phyloP scores from a whole-genome alignment of 192 early-diverging fungal genomes.

The Backusella parvicylindrica region DNA sequence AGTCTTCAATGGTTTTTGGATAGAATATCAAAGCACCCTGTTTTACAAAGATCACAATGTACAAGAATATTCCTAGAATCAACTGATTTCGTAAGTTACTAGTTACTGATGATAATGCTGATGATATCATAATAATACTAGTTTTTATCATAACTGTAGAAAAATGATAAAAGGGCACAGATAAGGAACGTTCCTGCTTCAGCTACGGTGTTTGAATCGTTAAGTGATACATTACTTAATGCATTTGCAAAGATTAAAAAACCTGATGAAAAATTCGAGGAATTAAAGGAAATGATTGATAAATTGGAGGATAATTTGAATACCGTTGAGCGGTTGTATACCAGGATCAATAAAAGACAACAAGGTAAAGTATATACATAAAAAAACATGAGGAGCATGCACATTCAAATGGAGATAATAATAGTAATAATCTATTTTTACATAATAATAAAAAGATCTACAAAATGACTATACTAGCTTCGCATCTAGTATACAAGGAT shows the following conservation, averaged over 20 bases:
- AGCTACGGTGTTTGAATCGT: constrained; percentile 69
- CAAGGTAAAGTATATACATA: constrained; percentile 37
- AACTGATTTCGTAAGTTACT: constrained; percentile 59
- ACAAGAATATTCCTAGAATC: constrained; percentile 83
- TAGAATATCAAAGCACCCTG: constrained; percentile 79
- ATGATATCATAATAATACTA: not conserved
- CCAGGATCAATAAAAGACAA: constrained; percentile 72
- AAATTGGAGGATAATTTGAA: constrained; percentile 86
- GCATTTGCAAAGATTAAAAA: constrained; percentile 89
- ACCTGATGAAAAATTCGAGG: constrained; percentile 81
- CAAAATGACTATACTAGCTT: constrained; percentile 79
- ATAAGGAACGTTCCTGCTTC: constrained; percentile 41
- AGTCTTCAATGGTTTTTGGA: constrained; percentile 85
- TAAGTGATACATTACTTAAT: constrained; percentile 85
- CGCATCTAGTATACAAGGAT: constrained; percentile 67
- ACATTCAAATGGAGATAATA: not conserved
- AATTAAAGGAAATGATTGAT: constrained; percentile 75
- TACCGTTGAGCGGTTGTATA: constrained; percentile 81
- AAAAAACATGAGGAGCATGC: too few species aligned
- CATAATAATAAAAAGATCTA: constrained; percentile 68
- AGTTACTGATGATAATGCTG: not conserved
- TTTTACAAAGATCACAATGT: constrained; percentile 64
- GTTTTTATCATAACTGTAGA: constrained; percentile 27
- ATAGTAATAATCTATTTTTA: not conserved
- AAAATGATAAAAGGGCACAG: constrained; percentile 35